Conservation (phyloP, 2,329 filamentous ascomycete genomes). For the Diaporthe australafricana region DNA sequence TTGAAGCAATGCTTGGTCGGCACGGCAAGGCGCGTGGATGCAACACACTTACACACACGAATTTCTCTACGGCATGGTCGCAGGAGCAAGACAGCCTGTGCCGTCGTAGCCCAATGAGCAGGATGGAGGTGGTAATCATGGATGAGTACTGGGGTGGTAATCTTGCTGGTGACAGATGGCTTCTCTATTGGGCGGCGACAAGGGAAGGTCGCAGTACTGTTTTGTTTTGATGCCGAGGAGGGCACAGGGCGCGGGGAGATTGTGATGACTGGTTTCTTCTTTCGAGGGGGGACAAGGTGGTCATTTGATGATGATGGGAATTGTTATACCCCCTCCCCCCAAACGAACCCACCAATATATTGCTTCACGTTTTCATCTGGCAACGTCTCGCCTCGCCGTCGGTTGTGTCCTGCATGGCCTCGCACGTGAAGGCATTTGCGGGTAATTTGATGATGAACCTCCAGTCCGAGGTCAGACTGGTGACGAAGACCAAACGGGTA, state of each 20-base stretch:
- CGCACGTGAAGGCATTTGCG: not conserved
- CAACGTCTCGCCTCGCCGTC: no score
- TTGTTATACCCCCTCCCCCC: constrained; percentile 38
- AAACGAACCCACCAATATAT: constrained; percentile 24
- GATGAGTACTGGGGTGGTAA: not conserved
- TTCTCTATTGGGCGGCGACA: not conserved
- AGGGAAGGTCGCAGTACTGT: not conserved
- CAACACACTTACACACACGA: not conserved
- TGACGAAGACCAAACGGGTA: not conserved
- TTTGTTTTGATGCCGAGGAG: not conserved
- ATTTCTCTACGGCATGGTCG: not conserved
- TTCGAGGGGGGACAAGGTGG: constrained; percentile 33
- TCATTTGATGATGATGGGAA: constrained; percentile 37
- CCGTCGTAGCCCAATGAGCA: not conserved
- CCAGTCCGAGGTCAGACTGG: not conserved
- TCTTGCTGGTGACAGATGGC: not conserved
- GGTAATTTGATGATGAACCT: not conserved
- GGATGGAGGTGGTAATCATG: not conserved
- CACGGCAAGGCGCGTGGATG: constrained; percentile 11
- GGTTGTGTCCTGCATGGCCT: not conserved
- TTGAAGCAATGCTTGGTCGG: constrained; percentile 11
- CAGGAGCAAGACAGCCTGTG: not conserved
- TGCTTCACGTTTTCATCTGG: constrained; percentile 6
- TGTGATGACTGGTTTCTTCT: constrained; percentile 35
- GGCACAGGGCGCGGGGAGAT: constrained; percentile 14